phyloP scores from a whole-genome alignment of 2,329 filamentous ascomycete genomes.

The Cercospora beticola region DNA sequence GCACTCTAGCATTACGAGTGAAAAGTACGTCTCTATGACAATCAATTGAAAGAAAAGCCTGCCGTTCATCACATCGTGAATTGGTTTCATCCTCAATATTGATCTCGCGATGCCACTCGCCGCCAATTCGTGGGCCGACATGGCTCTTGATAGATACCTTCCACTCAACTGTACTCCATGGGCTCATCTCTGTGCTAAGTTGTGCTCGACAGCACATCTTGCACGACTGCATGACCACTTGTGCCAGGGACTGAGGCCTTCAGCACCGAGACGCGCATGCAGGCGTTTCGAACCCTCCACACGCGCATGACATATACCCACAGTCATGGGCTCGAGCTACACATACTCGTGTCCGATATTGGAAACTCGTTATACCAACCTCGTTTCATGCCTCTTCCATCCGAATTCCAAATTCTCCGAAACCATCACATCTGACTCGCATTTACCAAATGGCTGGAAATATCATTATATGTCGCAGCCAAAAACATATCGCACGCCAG shows the following conservation, averaged over 20 bases:
- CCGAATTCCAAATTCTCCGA: neutral
- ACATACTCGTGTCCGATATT: neutral
- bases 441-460: neutral
- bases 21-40: slow-evolving; percentile 16
- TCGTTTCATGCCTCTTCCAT: neutral
- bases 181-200: neutral
- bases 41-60: slow-evolving; percentile 10
- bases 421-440: neutral
- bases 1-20: slow-evolving; percentile 3
- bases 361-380: neutral
- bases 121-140: neutral
- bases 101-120: neutral
- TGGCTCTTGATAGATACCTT: neutral
- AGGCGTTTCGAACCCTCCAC: neutral
- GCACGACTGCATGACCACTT: neutral
- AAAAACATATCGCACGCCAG: neutral
- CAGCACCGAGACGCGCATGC: neutral
- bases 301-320: neutral
- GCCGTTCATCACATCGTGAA: slow-evolving; percentile 6
- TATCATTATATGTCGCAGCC: neutral
- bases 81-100: neutral
- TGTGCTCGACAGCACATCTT: neutral
- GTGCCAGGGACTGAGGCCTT: neutral
- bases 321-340: neutral
- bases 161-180: neutral